Evolutionary conservation across 176 grass and related monocot species (phyloP).

Genomic region (Saccharum officinarum): DNA sequence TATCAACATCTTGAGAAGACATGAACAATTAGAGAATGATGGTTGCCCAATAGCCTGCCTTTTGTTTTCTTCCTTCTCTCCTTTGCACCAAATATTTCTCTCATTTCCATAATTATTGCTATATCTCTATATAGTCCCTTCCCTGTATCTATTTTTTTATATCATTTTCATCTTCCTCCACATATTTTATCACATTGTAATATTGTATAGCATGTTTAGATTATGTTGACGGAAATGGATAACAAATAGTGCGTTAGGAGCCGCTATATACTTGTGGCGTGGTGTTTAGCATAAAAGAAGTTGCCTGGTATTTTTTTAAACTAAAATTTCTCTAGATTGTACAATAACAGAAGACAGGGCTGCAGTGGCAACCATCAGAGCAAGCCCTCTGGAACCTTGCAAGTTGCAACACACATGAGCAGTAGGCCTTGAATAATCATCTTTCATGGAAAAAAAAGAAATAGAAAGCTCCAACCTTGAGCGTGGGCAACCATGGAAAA

Average conservation of each 20-base stretch:
- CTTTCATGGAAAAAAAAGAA: neutral
- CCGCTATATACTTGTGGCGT: neutral
- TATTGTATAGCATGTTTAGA: neutral
- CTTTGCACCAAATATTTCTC: neutral
- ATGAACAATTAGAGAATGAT: neutral
- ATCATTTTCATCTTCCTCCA: neutral
- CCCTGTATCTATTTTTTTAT: neutral
- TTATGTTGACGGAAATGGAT: neutral
- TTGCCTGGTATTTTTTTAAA: neutral
- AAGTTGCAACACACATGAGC: conserved; percentile 15
- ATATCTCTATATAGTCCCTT: conserved; percentile 9
- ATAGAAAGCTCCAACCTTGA: conserved; percentile 23
- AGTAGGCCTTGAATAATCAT: neutral
- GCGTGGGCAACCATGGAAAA: neutral
- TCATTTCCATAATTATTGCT: neutral
- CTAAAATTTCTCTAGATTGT: neutral
- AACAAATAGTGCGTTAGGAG: neutral
- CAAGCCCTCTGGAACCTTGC: conserved; percentile 4
- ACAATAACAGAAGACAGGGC: neutral
- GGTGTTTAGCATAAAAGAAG: neutral
- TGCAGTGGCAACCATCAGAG: neutral
- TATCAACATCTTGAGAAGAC: neutral
- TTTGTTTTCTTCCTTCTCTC: neutral
- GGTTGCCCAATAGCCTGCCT: neutral
- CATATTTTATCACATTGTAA: neutral